phyloP scores from a whole-genome alignment of 2,329 filamentous ascomycete species.

The Cladosporium colombiae region DNA sequence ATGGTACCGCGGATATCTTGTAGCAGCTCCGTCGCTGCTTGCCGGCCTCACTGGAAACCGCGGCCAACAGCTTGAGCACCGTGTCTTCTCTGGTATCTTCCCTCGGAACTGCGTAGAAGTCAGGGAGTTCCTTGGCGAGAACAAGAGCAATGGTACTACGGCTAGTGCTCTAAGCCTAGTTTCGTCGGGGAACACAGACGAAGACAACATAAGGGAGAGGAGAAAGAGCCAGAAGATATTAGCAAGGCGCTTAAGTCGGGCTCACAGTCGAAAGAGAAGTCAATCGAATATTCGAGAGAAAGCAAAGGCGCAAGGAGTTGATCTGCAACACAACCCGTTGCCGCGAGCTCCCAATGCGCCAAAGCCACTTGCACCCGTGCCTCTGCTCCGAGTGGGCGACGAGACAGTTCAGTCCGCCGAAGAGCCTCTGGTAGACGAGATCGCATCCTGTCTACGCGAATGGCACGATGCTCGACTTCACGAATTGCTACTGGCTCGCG shows the following conservation, averaged over 20 bases:
- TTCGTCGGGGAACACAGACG: slow-evolving; percentile 20
- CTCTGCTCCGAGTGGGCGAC: slow-evolving; percentile 96
- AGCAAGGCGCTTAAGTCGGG: slow-evolving; percentile 33
- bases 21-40: slow-evolving; percentile 89
- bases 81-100: slow-evolving; percentile 98
- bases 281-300: slow-evolving; percentile 17
- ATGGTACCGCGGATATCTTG: slow-evolving; percentile 94
- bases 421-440: slow-evolving; percentile 94
- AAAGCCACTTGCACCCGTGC: slow-evolving; percentile 87
- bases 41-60: slow-evolving; percentile 87
- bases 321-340: slow-evolving; percentile 30
- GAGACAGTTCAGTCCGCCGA: slow-evolving; percentile 87
- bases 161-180: background rate
- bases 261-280: slow-evolving; percentile 34
- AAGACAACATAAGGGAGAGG: slow-evolving; percentile 23
- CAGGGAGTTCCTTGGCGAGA: slow-evolving; percentile 82
- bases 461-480: slow-evolving; percentile 98
- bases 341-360: slow-evolving; percentile 66
- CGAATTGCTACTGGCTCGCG: slow-evolving; percentile 78
- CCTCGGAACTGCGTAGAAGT: slow-evolving; percentile 93
- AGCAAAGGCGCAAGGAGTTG: slow-evolving; percentile 26
- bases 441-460: slow-evolving; percentile 92
- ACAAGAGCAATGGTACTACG: slow-evolving; percentile 46
- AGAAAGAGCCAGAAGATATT: slow-evolving; percentile 35
- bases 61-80: slow-evolving; percentile 89